Conservation (phyloP, 2,329 filamentous ascomycete genomes). For the Fusarium sp. region DNA sequence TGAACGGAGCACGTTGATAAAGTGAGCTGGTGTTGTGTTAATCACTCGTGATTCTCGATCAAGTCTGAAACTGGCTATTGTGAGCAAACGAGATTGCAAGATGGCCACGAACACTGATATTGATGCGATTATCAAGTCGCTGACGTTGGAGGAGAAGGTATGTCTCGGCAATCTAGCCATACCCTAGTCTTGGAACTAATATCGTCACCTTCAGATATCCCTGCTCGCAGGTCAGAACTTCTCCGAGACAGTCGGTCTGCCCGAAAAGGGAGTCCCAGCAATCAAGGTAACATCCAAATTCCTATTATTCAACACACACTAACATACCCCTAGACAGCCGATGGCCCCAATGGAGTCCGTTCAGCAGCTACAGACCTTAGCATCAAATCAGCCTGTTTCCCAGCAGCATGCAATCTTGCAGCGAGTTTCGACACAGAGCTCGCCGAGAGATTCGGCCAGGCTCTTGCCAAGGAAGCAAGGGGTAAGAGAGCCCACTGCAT, state of each 20-base stretch:
- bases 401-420: slow-evolving; percentile 58
- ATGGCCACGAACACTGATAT: slow-evolving; percentile 18
- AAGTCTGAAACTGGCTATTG: not conserved
- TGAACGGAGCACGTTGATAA: not conserved
- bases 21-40: not conserved
- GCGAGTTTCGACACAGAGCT: slow-evolving; percentile 72
- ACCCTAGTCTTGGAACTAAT: not conserved
- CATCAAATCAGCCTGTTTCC: slow-evolving; percentile 49
- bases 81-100: not conserved
- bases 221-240: slow-evolving; percentile 40
- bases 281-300: slow-evolving; percentile 21
- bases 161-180: not conserved
- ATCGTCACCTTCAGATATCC: slow-evolving; percentile 17
- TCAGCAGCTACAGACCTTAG: slow-evolving; percentile 45
- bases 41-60: not conserved
- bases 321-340: slow-evolving; percentile 31
- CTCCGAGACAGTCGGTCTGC: slow-evolving; percentile 36
- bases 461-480: slow-evolving; percentile 65
- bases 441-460: slow-evolving; percentile 65
- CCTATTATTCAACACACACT: fast-evolving
- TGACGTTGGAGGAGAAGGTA: slow-evolving; percentile 40
- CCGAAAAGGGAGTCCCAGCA: slow-evolving; percentile 33
- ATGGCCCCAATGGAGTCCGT: slow-evolving; percentile 52
- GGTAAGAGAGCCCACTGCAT: slow-evolving; percentile 77
- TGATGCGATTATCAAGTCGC: slow-evolving; percentile 19